Evolutionary conservation across 2,329 filamentous ascomycete species (phyloP).

Genomic region (Pyrenochaeta sp.): DNA sequence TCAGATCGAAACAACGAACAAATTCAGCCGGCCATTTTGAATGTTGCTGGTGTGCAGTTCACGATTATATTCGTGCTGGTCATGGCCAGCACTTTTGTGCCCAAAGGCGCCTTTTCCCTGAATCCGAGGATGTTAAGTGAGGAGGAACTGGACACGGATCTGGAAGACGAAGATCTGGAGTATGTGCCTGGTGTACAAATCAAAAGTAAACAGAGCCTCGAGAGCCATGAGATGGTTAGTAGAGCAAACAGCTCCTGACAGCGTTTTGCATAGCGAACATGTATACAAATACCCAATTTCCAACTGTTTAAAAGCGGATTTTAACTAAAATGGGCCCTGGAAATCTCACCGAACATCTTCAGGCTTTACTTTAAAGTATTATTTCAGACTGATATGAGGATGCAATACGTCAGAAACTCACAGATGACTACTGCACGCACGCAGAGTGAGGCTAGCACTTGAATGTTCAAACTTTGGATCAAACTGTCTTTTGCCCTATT

Average conservation of each 20-base stretch:
- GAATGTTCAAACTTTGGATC: not conserved
- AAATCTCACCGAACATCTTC: too few species aligned
- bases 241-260: slow-evolving; percentile 22
- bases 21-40: slow-evolving; percentile 53
- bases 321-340: too few species aligned
- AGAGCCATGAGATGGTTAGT: slow-evolving; percentile 35
- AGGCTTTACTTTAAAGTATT: too few species aligned
- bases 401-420: too few species aligned
- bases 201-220: slow-evolving; percentile 27
- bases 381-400: too few species aligned
- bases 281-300: not conserved
- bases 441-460: not conserved
- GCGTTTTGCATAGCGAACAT: slow-evolving; percentile 1
- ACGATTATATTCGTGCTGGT: slow-evolving; percentile 55
- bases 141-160: slow-evolving; percentile 48
- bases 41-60: slow-evolving; percentile 59
- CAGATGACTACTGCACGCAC: not conserved
- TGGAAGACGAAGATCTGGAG: slow-evolving; percentile 37
- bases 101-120: slow-evolving; percentile 54
- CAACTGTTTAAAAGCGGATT: not conserved
- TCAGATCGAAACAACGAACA: slow-evolving; percentile 48
- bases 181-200: slow-evolving; percentile 27
- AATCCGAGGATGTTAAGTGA: slow-evolving; percentile 56
- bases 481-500: not conserved
- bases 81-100: slow-evolving; percentile 57